A percentile compares a stretch with the other conserved stretches of the same genome.
phyloP scores from a whole-genome alignment of 2,329 filamentous ascomycete species.

The Venturia aucupariae region DNA sequence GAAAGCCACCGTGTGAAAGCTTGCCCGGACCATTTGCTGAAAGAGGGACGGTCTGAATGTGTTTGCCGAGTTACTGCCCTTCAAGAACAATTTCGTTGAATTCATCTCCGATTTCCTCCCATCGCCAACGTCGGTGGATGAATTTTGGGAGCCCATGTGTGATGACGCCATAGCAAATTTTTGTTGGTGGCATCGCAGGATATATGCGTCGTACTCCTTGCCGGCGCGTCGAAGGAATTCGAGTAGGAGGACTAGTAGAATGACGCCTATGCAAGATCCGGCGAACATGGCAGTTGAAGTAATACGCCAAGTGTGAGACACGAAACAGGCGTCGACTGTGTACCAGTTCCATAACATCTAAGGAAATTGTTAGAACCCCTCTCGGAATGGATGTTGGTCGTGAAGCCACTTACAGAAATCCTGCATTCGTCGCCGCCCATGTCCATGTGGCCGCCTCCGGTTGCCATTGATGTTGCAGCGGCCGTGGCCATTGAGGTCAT shows the following conservation, averaged over 20 bases:
- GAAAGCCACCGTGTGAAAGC: slow-evolving; percentile 63
- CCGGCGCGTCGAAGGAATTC: slow-evolving; percentile 61
- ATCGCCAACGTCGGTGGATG: neutral
- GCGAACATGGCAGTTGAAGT: slow-evolving; percentile 63
- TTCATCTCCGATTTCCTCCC: neutral
- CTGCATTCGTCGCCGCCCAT: slow-evolving; percentile 26
- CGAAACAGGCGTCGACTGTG: slow-evolving; percentile 62
- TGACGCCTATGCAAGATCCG: slow-evolving; percentile 68
- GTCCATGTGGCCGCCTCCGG: slow-evolving; percentile 15
- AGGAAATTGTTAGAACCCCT: neutral
- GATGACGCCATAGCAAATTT: neutral
- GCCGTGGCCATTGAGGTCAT: neutral
- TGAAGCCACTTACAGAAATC: slow-evolving; percentile 26
- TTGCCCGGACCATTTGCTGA: slow-evolving; percentile 58
- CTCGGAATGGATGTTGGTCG: neutral
- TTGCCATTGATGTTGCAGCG: neutral
- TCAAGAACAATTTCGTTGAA: neutral
- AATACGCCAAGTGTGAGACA: slow-evolving; percentile 61
- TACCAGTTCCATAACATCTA: slow-evolving; percentile 82
- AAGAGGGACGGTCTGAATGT: slow-evolving; percentile 45
- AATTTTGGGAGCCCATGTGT: neutral
- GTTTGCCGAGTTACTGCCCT: neutral
- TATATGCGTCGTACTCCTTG: slow-evolving; percentile 63
- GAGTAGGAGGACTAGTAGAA: slow-evolving; percentile 63
- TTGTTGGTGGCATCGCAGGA: slow-evolving; percentile 45